Evolutionary conservation across 2,329 filamentous ascomycete genomes (phyloP), one percentile per base, ranked within the genome.

Genomic region (Chaetomium sp.): DNA sequence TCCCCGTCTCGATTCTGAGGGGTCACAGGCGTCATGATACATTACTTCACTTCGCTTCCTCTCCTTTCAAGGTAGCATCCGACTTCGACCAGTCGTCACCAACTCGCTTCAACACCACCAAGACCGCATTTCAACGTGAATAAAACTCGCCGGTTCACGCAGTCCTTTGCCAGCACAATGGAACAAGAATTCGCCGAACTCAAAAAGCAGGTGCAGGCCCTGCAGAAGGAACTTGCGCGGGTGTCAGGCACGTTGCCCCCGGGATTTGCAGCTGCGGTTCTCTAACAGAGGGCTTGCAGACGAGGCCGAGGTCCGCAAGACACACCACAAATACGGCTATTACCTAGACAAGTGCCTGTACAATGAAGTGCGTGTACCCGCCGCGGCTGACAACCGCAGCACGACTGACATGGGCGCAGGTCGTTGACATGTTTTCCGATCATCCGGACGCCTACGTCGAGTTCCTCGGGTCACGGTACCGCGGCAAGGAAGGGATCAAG

Each of bases 281-380:
- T 38, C 57, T 60, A 56, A 56, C 21, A 4, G 9, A 5, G 12
- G 8, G 4, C 6, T 1, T 27, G 6, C 29, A 83, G 83, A 84
- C 64, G 81, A 85, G 71, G 80, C 82, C 42, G 81, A 85, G 68
- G 78, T 85, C 55, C 80, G 81, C 63, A 85, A 84, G 71, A 78
- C 82, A 3, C 83, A 85, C 70, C 83, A 82, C 76, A 85, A 82
- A 66, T 86, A 85, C 72, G 83, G 83, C 29, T 85, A 86, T 72
- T 86, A 85, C 71, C 76, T 86, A 29, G 83, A 86, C 75, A 86
- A 86, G 68, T 86, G 83, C 65, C 76, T 86, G 1, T 86, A 85
- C 74, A 79, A 84, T 67, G 82, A 85, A 75, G 82, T 80, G 60
- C 55, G 65, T 25, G 1, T 8, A 35, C 33, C 25, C 3, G 19